Base-by-base conservation (phyloP, 768 basidiomycete genomes). In the Cubamyces lactineus region DNA sequence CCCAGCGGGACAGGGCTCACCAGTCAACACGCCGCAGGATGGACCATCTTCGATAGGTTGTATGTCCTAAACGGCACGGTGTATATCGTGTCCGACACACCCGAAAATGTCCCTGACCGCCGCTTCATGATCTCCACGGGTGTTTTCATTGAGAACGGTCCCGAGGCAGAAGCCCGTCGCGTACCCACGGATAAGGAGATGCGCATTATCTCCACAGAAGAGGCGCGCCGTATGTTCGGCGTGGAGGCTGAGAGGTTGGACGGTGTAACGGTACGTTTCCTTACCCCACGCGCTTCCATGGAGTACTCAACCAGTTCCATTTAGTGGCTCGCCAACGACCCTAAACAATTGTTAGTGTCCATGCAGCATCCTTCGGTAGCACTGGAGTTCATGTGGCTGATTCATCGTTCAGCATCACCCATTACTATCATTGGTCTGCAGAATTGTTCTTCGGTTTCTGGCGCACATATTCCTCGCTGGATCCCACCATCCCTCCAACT, bases 401-500 rank as follows among this genome's bases (percentile, higher is more conserved):
- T 24, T 57, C 46, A 61, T 39, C 46, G 54, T 53, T 17, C 23
- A 93, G 91, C 75, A 82, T 96, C 58, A 91, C 89, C 1, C 94
- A 96, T 74, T 96, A 96, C 72, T 96, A 94, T 72, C 94, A 98
- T 70, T 95, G 91, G 85, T 85, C 89, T 34, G 94, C 95, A 4
- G 95, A 98, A 71, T 84, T 95, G 19, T 89, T 91, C 77, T 92
- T 93, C 65, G 95, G 95, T 42, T 84, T 96, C 67, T 96, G 95
- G 95, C 84, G 93, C 8, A 87, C 94, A 0, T 96, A 96, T 73
- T 83, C 92, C 38, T 86, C 91, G 2, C 78, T 96, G 12, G 93
- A 95, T 71, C 82, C 84, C 1, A 75, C 73, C 21, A 94, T 96
- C 53, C 74, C 85, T 2, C 66, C 83, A 0, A 75, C 80, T 47